Base-by-base conservation (phyloP, 1,284 basidiomycete genomes). In the Puccinia coronata region DNA sequence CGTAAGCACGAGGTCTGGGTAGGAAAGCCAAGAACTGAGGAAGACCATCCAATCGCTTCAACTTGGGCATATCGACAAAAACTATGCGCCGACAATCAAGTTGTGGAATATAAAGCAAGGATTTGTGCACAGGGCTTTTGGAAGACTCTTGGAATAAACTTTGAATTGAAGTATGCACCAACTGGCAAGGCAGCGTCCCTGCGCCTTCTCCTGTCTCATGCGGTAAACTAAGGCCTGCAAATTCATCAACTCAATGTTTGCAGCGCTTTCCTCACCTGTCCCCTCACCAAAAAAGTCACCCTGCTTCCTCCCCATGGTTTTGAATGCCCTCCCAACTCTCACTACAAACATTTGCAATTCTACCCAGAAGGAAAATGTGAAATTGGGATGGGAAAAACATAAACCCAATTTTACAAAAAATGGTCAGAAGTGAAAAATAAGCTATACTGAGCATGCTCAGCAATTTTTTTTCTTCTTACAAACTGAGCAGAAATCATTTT, bases 71-170 rank as follows among this genome's bases (percentile, higher is more conserved):
- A 28, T 20, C 34, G 59, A 9, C 18, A 18, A n/a, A 82, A 82
- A 39, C n/a, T 43, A 20, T 49, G 67, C 14, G 23, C 53, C 8
- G 23, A 65, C 14, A 80, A 75, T 47, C 25, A 57, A 57, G 28
- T 73, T n/a, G n/a, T n/a, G n/a, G n/a, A n/a, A n/a, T n/a, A n/a
- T n/a, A n/a, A n/a, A n/a, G n/a, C n/a, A n/a, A 12, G 82, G 36
- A 73, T 82, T 18, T 82, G 82, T 36, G 82, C 78, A 31, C 65
- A 81, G 51, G 82, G 82, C 39, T 83, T 69, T 76, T 20, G 34
- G 6, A 82, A 83, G 61, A 49, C 23, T 12, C 23, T 67, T 28
- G 82, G 82, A 8, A 20, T 81, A 20, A 72, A 82, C 49, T 82
- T 69, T 70, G 36, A 70, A 20, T 59, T 75, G 43, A 82, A 76